Evolutionary conservation across 2,329 filamentous ascomycete genomes (phyloP).

Genomic region (Nothopassalora personata): DNA sequence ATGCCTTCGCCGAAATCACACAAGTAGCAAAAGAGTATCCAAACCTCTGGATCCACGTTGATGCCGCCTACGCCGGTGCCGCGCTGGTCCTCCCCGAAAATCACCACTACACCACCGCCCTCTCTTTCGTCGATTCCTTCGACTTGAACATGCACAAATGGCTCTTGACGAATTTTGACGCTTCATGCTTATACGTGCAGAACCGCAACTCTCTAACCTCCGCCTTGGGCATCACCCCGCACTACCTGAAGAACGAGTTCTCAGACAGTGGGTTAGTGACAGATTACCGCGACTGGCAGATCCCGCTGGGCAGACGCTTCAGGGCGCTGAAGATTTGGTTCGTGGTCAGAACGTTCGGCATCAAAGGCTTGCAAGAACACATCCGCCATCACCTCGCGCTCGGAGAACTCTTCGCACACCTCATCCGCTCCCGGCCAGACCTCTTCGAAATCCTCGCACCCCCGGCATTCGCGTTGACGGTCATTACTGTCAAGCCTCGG

Average conservation of each 20-base stretch:
- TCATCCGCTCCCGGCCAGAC: conserved; percentile 57
- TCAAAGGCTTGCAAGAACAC: conserved; percentile 68
- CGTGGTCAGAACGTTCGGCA: conserved; percentile 75
- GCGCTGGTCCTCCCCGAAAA: conserved; percentile 78
- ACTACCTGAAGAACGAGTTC: conserved; percentile 77
- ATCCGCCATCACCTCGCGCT: conserved; percentile 63
- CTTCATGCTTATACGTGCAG: conserved; percentile 73
- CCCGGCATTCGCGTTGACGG: conserved; percentile 73
- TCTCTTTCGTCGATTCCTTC: conserved; percentile 75
- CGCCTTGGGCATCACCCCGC: conserved; percentile 70
- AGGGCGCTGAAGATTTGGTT: conserved; percentile 92
- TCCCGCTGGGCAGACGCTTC: conserved; percentile 85
- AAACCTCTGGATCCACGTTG: conserved; percentile 82
- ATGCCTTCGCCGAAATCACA: conserved; percentile 69
- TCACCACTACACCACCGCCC: conserved; percentile 59
- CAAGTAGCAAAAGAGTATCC: conserved; percentile 50
- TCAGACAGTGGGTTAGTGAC: conserved; percentile 80
- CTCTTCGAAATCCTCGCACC: conserved; percentile 70
- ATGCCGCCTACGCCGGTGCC: conserved; percentile 86
- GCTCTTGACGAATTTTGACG: conserved; percentile 90
- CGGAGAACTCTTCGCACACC: conserved; percentile 63
- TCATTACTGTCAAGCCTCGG: conserved; percentile 59
- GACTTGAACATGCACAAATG: conserved; percentile 98
- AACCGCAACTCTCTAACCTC: conserved; percentile 70
- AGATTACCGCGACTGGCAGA: conserved; percentile 96